Base-by-base conservation (phyloP, 2,329 filamentous ascomycete genomes). In the Talaromyces pinophilus region DNA sequence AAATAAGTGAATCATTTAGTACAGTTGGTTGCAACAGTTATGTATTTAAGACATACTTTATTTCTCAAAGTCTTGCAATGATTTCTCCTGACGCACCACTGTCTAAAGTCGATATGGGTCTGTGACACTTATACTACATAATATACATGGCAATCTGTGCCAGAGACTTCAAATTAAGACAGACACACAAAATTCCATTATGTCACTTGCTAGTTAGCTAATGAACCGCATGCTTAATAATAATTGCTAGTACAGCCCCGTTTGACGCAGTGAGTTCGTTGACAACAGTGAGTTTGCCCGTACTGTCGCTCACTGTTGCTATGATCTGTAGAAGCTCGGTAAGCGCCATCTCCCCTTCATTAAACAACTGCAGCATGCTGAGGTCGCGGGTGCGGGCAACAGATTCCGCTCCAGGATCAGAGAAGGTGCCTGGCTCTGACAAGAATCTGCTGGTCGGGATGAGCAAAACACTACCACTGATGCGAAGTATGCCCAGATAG, bases 341-440 rank as follows among this genome's bases (percentile, higher is more conserved):
- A 38, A 62, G 33, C 48, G 44, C 59, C 59, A 62, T 62, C 22
- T 62, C 59, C 15, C 22, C 28, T 38, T 62, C 59, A 38, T 62
- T 62, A 22, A 40, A 25, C n/a, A 62, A 7, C 59, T 62, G 59
- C 40, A 50, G 28, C 30, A 62, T 11, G 15, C 19, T 25, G 15
- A 62, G 17, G n/a, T 50, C 59, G 59, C 59, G 59, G 1, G 59
- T 46, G 13, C 59, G 59, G 25, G 59, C 59, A 10, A 19, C 35
- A 8, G 59, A 30, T 19, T 62, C 59, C 4, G 15, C 59, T 22
- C 30, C 42, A 19, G 59, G 42, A 40, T 62, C 44, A 19, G 44
- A 48, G 19, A 62, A 40, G 8, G 1, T 46, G 7, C 42, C 42
- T 19, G 42, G 42, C n/a, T 46, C 42, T n/a, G 42, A 17, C 7